Conservation (phyloP, 768 basidiomycete genomes). For the Boletus huronensis region DNA sequence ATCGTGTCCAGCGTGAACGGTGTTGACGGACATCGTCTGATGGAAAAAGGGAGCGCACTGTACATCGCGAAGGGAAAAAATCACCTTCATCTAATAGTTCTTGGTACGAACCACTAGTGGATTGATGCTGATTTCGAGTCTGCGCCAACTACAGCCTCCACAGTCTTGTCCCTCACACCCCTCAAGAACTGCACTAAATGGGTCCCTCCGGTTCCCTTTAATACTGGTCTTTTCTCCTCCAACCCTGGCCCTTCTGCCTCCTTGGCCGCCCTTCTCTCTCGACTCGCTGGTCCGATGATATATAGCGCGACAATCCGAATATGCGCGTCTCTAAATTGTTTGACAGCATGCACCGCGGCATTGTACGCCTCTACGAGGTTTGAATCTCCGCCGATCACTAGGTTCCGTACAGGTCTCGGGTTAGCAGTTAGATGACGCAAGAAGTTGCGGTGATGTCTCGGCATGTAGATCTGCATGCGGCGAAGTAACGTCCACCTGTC, state of each 20-base stretch:
- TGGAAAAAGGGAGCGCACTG: not conserved
- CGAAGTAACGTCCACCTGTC: constrained; percentile 48
- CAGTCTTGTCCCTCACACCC: constrained; percentile 65
- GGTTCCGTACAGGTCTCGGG: constrained; percentile 56
- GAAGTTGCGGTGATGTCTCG: constrained; percentile 75
- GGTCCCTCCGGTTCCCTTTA: constrained; percentile 81
- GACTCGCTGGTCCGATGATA: constrained; percentile 65
- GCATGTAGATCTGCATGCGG: constrained; percentile 83
- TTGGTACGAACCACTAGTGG: not conserved
- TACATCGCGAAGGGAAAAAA: not conserved
- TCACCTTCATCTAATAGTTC: not conserved
- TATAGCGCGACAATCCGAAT: constrained; percentile 72
- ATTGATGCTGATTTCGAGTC: not conserved
- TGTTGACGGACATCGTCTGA: not conserved
- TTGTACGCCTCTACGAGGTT: constrained; percentile 58
- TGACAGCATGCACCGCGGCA: constrained; percentile 57
- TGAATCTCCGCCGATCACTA: constrained; percentile 39
- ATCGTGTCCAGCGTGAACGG: not conserved
- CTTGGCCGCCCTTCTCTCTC: constrained; percentile 8
- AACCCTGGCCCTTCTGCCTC: constrained; percentile 7
- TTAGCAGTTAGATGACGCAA: constrained; percentile 59
- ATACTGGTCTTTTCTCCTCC: constrained; percentile 23
- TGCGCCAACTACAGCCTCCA: constrained; percentile 36
- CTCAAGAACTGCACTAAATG: constrained; percentile 74
- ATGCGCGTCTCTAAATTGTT: constrained; percentile 72